A percentile compares a stretch with the other conserved stretches of the same genome.
phyloP scores from a whole-genome alignment of 345 rosid genomes.

The Salix purpurea region DNA sequence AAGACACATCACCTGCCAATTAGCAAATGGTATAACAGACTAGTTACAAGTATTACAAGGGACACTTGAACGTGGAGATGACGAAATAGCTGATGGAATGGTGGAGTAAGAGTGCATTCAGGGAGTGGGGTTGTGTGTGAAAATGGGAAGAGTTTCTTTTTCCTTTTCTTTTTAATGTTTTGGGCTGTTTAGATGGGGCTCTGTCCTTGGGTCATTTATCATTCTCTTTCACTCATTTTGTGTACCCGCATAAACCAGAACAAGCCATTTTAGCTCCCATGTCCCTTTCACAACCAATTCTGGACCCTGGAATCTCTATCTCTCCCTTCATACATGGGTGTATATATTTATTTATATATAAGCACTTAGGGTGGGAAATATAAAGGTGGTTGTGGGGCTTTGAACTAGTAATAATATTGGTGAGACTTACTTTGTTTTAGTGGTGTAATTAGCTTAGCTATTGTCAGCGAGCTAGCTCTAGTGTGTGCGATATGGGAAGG shows the following conservation, averaged over 20 bases:
- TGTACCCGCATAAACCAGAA: constrained; percentile 26
- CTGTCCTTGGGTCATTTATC: constrained; percentile 34
- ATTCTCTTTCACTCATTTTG: constrained; percentile 22
- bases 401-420: constrained; percentile 31
- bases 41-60: constrained; percentile 2
- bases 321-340: background rate
- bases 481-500: constrained; percentile 21
- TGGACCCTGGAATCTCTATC: constrained; percentile 38
- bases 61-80: constrained; percentile 56
- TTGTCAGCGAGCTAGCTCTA: background rate
- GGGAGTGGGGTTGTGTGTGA: constrained; percentile 48
- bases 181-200: background rate
- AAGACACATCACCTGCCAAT: background rate
- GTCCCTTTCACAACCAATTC: constrained; percentile 42
- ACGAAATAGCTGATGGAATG: constrained; percentile 66
- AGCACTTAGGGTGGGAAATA: constrained; percentile 11
- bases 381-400: constrained; percentile 46
- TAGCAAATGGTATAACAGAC: background rate
- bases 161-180: background rate
- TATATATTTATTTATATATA: background rate
- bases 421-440: constrained; percentile 3
- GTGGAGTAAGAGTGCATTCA: constrained; percentile 68
- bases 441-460: background rate
- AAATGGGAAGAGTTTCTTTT: constrained; percentile 28
- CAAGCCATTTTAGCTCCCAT: constrained; percentile 44